Percentiles rank a stretch among this genome's conserved stretches.
Conservation (phyloP, 352 stramenopile species). For the Phytophthora sojae region DNA sequence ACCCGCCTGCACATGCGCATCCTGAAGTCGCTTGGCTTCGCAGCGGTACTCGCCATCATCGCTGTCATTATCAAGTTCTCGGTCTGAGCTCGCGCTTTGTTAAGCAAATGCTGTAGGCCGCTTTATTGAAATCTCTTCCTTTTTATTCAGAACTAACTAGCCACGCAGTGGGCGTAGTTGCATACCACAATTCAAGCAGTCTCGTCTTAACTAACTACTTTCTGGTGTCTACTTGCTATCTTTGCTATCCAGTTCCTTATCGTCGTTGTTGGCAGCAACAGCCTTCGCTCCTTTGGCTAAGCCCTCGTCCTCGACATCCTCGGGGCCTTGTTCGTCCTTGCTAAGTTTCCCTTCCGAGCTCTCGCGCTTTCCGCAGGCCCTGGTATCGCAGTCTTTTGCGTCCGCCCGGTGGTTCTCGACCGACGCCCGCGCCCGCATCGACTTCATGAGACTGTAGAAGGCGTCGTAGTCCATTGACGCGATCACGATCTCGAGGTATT, state of each 20-base stretch:
- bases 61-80: constrained; percentile 36
- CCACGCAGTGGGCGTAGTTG: background rate
- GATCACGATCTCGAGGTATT: constrained; percentile 80
- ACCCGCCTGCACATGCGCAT: constrained; percentile 53
- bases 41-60: constrained; percentile 40
- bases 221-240: constrained; percentile 33
- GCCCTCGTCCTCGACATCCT: constrained; percentile 35
- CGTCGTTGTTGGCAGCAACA: constrained; percentile 21
- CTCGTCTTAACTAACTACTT: background rate
- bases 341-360: constrained; percentile 30
- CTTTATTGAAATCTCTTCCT: constrained; percentile 3
- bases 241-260: constrained; percentile 30
- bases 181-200: constrained; percentile 10
- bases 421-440: constrained; percentile 64
- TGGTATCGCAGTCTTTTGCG: constrained; percentile 39
- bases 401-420: constrained; percentile 48
- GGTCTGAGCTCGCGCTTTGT: constrained; percentile 14
- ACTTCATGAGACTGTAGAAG: constrained; percentile 79
- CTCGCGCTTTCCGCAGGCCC: constrained; percentile 28
- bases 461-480: constrained; percentile 84
- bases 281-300: constrained; percentile 27
- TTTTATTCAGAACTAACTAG: constrained; percentile 17
- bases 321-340: constrained; percentile 36
- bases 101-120: background rate
- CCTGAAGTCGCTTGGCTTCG: constrained; percentile 38